These are phyloP conservation scores for Pseudozyma tsukubaensis DNA, from an alignment of 1,284 basidiomycete species.

Conservation along the genomic window DNA sequence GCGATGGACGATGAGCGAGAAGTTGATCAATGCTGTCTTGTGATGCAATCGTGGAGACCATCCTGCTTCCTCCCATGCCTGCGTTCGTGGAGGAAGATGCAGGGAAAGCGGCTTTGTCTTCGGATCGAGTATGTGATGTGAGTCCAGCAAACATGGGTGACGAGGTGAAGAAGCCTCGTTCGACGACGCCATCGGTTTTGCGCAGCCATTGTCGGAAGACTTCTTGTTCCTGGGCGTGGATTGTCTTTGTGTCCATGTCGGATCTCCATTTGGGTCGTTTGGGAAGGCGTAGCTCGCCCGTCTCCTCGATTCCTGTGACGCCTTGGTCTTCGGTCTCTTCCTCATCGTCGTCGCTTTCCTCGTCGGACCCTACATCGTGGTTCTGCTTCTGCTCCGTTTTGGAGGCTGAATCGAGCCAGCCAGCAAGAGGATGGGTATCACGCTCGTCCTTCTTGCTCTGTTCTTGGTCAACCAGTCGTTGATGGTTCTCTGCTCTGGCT, in stretches of 20 bases:
- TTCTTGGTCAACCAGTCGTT: conserved; percentile 15
- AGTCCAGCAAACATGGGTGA: conserved; percentile 41
- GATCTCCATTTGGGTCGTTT: conserved; percentile 55
- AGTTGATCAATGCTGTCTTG: conserved; percentile 31
- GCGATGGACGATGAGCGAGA: conserved; percentile 35
- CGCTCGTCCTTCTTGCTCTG: conserved; percentile 14
- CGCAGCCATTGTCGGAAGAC: conserved; percentile 56
- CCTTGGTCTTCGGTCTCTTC: conserved; percentile 17
- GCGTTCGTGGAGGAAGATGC: conserved; percentile 1
- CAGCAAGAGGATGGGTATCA: conserved; percentile 30
- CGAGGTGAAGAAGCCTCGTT: conserved; percentile 48
- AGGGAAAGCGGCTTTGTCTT: conserved; percentile 32
- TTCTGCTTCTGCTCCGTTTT: background rate
- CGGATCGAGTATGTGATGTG: conserved; percentile 33
- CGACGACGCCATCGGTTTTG: conserved; percentile 51
- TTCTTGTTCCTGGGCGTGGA: conserved; percentile 52
- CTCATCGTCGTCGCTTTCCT: conserved; percentile 5
- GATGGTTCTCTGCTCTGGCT: conserved; percentile 37
- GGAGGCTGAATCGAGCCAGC: conserved; percentile 18
- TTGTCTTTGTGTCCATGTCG: conserved; percentile 53
- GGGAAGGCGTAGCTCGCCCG: conserved; percentile 45
- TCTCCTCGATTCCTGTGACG: conserved; percentile 33
- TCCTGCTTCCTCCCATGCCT: conserved; percentile 36
- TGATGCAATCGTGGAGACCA: conserved; percentile 37
- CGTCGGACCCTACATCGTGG: conserved; percentile 5